phyloP scores from a whole-genome alignment of 2,329 filamentous ascomycete species.

The Rosellinia necatrix region DNA sequence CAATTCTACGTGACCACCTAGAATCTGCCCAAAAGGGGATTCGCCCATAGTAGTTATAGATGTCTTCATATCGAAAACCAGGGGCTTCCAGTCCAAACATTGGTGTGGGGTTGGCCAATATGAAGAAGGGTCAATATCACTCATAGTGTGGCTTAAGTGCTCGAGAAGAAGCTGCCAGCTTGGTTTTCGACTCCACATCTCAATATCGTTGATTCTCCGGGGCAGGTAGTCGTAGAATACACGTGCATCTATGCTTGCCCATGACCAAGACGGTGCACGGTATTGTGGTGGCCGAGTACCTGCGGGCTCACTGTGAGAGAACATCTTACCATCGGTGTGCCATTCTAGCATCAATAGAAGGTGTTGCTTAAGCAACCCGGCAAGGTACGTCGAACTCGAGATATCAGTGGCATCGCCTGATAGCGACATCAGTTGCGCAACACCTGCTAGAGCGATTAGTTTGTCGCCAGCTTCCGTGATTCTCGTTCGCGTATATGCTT shows the following conservation, averaged over 20 bases:
- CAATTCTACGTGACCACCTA: not conserved
- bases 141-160: not conserved
- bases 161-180: not conserved
- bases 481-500: not conserved
- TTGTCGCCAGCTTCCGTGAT: slow-evolving; percentile 1
- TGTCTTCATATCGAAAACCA: not conserved
- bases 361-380: slow-evolving; percentile 1
- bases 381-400: not conserved
- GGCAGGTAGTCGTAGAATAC: slow-evolving; percentile 6
- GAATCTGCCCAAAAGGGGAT: not conserved
- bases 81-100: not conserved
- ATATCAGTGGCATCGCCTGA: too few relatives aligned
- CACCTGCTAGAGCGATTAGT: slow-evolving; percentile 7
- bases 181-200: not conserved
- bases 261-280: slow-evolving; percentile 6
- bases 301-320: not conserved
- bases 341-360: slow-evolving; percentile 1
- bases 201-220: not conserved
- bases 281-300: not conserved
- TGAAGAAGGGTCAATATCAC: too few relatives aligned
- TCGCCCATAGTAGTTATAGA: not conserved
- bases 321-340: not conserved
- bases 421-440: not conserved
- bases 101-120: not conserved
- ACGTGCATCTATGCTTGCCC: slow-evolving; percentile 1